Base-by-base conservation (phyloP, 1,284 basidiomycete genomes). In the Grifola frondosa region DNA sequence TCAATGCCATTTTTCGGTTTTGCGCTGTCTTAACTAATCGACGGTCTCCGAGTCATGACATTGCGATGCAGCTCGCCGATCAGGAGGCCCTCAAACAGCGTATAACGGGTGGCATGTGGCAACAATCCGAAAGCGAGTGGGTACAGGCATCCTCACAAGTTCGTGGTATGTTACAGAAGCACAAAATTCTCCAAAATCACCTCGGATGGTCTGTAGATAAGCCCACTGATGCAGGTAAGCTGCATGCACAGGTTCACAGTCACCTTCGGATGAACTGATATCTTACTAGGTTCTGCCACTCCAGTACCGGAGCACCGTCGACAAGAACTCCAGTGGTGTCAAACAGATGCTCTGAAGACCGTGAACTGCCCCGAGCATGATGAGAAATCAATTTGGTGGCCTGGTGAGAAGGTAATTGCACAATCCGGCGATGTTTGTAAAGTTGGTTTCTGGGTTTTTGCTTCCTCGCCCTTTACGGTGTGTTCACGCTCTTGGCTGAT, bases 11-110 rank as follows among this genome's bases (percentile, higher is more conserved):
- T 0, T 71, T 74, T 39, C 60, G 64, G 0, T 23, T 58, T 3
- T 66, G 62, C 31, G 64, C 61, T 17, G 48, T 70, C 6, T 48
- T 62, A 1, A 63, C 57, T 9, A 71, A 71, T 42, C 64, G 64
- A 28, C 61, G 57, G 7, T 57, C 69, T 8, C 70, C 69, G 2
- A 68, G 67, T 35, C 59, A 52, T 12, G 63, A 73, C 41, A 72
- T 70, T 48, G 65, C 66, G 0, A 19, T 30, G 0, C 55, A 56
- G 15, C 49, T 67, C 19, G 59, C 57, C 3, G 53, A 53, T 16
- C 54, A 66, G 50, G 69, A 70, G 15, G 43, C 50, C 3, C 45
- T 68, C 30, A 66, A 68, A 36, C 69, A 71, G 37, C 40, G 56
- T 3, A 33, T 60, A 0, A 62, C 55, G 34, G 61, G 66, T 5